Evolutionary conservation across 768 basidiomycete species (phyloP).

Genomic region (Lactifluus subvellereus): DNA sequence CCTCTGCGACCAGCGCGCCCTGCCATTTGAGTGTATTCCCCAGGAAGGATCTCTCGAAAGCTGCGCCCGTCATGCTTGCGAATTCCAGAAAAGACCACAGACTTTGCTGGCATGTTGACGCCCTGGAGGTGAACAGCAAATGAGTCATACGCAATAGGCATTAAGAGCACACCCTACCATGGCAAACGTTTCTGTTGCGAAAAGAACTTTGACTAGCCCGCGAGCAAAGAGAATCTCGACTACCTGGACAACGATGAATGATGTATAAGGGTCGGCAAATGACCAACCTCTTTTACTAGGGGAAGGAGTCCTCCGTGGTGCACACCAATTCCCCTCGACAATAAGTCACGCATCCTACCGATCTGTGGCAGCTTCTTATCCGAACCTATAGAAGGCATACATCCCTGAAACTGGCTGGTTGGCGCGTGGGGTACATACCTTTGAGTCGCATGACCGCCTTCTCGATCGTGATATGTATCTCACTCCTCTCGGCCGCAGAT

Average conservation of each 20-base stretch:
- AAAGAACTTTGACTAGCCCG: conserved; percentile 92
- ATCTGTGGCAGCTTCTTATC: conserved; percentile 95
- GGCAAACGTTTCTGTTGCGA: conserved; percentile 98
- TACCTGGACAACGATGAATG: conserved; percentile 45
- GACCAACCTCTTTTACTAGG: conserved; percentile 86
- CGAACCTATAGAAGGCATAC: conserved; percentile 47
- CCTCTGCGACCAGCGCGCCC: conserved; percentile 96
- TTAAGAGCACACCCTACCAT: conserved; percentile 56
- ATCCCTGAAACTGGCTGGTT: background rate
- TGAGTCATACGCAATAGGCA: background rate
- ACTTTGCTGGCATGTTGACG: conserved; percentile 98
- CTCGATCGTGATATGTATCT: conserved; percentile 92
- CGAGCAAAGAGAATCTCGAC: conserved; percentile 95
- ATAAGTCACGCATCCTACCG: conserved; percentile 77
- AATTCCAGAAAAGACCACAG: conserved; percentile 92
- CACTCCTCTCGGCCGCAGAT: conserved; percentile 88
- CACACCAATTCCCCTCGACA: conserved; percentile 91
- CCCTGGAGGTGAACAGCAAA: conserved; percentile 50
- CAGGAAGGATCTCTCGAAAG: conserved; percentile 87
- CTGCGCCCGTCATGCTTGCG: conserved; percentile 91
- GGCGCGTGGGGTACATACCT: conserved; percentile 42
- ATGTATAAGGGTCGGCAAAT: background rate
- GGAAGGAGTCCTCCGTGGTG: conserved; percentile 97
- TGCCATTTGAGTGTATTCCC: conserved; percentile 99
- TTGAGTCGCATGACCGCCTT: conserved; percentile 87